Conservation (phyloP, 495 filamentous ascomycete species). For the Filosporella fistucella region DNA sequence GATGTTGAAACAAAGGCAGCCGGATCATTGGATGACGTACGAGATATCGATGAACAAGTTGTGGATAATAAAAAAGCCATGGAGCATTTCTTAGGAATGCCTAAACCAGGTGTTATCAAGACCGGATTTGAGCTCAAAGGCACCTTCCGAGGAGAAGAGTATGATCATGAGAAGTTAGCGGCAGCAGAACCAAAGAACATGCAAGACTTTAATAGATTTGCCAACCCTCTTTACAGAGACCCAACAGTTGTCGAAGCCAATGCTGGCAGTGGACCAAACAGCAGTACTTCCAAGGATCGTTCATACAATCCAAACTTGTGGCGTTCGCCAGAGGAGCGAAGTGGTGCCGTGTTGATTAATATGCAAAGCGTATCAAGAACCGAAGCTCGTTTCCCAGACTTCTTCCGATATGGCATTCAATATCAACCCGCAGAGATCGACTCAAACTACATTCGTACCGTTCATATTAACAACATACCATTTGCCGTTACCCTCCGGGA, state of each 20-base stretch:
- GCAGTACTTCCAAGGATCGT: too few species aligned
- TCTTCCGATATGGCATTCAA: constrained; percentile 19
- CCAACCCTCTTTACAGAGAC: too few species aligned
- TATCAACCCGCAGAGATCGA: constrained; percentile 7
- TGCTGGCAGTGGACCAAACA: too few species aligned
- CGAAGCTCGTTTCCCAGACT: constrained; percentile 1
- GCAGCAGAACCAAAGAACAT: neutral
- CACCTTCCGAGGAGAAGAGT: constrained; percentile 1
- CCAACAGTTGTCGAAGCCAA: too few species aligned
- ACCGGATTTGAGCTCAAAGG: neutral
- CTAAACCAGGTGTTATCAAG: constrained; percentile 5
- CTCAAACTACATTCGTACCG: constrained; percentile 6
- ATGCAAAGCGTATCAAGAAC: neutral
- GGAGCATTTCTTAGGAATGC: neutral
- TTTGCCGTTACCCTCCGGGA: constrained; percentile 6
- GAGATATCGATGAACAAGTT: constrained; percentile 5
- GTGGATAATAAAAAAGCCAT: neutral
- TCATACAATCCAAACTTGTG: neutral
- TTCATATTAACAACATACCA: constrained; percentile 17
- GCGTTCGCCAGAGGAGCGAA: neutral
- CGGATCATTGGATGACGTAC: neutral
- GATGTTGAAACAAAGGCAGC: too few species aligned
- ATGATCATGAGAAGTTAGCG: neutral
- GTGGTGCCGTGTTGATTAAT: neutral
- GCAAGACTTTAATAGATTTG: neutral